phyloP scores from a whole-genome alignment of 2,329 filamentous ascomycete species.

The Periglandula ipomoeae region DNA sequence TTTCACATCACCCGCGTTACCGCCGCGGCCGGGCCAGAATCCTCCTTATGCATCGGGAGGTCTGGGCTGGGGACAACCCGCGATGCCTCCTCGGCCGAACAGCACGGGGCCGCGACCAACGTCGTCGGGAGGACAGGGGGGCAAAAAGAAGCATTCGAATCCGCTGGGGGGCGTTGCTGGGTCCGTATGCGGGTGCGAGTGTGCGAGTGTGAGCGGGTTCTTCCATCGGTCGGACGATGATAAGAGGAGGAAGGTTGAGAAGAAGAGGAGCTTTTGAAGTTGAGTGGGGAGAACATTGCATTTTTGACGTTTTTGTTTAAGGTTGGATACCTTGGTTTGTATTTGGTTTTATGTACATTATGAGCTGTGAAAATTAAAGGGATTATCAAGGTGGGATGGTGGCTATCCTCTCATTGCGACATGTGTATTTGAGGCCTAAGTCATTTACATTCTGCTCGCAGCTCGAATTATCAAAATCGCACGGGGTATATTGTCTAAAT shows the following conservation, averaged over 20 bases:
- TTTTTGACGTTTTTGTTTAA: no score
- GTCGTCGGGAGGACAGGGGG: constrained; percentile 2
- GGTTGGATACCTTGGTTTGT: no score
- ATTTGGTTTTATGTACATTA: no score
- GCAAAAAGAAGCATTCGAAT: constrained; percentile 16
- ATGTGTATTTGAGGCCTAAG: no score
- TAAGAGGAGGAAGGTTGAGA: constrained; percentile 32
- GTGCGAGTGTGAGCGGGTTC: constrained; percentile 35
- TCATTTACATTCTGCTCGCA: no score
- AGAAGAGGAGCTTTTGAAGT: constrained; percentile 38
- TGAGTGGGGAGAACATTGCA: no score
- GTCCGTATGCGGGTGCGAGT: neutral
- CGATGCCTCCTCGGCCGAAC: constrained; percentile 33
- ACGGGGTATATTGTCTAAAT: no score
- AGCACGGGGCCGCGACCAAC: constrained; percentile 34
- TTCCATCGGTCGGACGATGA: constrained; percentile 28
- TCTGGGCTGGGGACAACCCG: constrained; percentile 18
- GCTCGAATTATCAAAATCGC: no score
- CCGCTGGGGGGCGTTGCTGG: constrained; percentile 18
- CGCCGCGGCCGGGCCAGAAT: constrained; percentile 17
- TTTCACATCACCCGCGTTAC: constrained; percentile 22
- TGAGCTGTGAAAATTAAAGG: no score
- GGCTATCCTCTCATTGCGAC: no score
- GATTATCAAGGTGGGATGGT: no score
- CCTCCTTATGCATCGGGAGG: constrained; percentile 9